Conservation (phyloP, 768 basidiomycete genomes). For the Amanita pallidorosea region DNA sequence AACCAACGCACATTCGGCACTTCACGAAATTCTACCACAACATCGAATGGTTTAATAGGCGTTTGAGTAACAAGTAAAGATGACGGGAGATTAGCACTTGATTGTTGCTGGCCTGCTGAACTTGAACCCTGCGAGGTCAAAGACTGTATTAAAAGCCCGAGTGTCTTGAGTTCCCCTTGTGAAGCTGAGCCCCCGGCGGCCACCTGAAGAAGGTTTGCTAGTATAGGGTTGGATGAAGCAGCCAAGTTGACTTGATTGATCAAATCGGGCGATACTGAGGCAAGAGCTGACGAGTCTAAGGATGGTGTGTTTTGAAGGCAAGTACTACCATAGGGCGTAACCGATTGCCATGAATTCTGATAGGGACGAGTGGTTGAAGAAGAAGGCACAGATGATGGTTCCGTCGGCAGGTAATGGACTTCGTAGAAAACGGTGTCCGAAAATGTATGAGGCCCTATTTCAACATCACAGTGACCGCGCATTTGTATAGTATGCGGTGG, state of each 20-base stretch:
- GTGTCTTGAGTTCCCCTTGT: constrained; percentile 53
- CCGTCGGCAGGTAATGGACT: constrained; percentile 48
- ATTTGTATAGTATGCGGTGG: constrained; percentile 59
- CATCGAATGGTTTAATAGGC: constrained; percentile 51
- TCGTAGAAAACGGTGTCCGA: constrained; percentile 60
- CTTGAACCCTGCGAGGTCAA: constrained; percentile 27
- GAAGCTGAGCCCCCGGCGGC: constrained; percentile 54
- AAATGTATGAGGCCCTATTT: constrained; percentile 71
- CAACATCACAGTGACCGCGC: constrained; percentile 58
- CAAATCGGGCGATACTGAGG: constrained; percentile 43
- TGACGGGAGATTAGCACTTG: constrained; percentile 8
- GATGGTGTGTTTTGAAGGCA: constrained; percentile 9
- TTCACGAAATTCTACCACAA: constrained; percentile 66
- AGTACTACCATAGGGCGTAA: constrained; percentile 7
- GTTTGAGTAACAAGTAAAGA: constrained; percentile 9
- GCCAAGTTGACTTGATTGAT: constrained; percentile 58
- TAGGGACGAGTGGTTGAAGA: neutral
- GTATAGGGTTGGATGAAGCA: constrained; percentile 54
- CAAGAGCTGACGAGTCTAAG: constrained; percentile 32
- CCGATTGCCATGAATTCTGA: neutral
- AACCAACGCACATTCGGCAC: constrained; percentile 52
- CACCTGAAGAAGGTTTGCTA: constrained; percentile 54
- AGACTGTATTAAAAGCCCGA: constrained; percentile 66
- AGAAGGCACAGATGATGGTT: constrained; percentile 9
- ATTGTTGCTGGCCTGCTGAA: constrained; percentile 8